Base-by-base conservation (phyloP, 495 filamentous ascomycete species). In the Xylaria bambusicola region DNA sequence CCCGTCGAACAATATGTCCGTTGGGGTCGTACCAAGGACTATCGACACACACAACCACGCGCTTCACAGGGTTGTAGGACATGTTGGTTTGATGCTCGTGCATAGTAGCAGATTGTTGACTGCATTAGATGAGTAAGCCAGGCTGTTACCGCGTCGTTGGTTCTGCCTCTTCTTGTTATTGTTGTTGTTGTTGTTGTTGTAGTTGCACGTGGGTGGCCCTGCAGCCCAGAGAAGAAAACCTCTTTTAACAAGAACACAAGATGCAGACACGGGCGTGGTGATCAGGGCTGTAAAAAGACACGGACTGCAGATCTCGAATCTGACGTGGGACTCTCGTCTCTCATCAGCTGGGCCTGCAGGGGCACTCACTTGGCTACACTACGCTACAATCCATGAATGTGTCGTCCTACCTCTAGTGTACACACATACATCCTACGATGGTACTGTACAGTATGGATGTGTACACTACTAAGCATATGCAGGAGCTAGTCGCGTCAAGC, bases 21-120 rank as follows among this genome's bases (percentile, higher is more conserved):
- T 60, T 45, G 36, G 49, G 49, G 48, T 53, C 57, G 49, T 52
- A 60, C 57, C 57, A 60, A 13, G 48, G 46, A 24, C 57, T 41
- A 9, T 60, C 57, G 12, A 53, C 49, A 29, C 57, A 60, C 24
- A 60, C 57, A 17, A 60, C 29, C 27, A 60, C 57, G 20, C 57
- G 57, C n/a, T 60, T 60, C 7, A 60, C 57, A 31, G 57, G 57
- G 13, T 40, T 53, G 10, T 40, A 36, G 48, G 56, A 27, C 56
- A 60, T 60, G 18, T 21, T 44, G 24, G 12, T 15, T 23, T n/a
- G 26, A 36, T 58, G 45, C 26, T 51, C 35, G 18, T n/a, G 29
- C 2, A 31, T 6, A 27, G 9, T 35, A 35, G 55, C 24, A 26
- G 24, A 24, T 44, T 41, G 33, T n/a, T 21, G n/a, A 17, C 26